Base-by-base conservation (phyloP, 2,329 filamentous ascomycete genomes). In the Teratosphaeriaceae sp. region DNA sequence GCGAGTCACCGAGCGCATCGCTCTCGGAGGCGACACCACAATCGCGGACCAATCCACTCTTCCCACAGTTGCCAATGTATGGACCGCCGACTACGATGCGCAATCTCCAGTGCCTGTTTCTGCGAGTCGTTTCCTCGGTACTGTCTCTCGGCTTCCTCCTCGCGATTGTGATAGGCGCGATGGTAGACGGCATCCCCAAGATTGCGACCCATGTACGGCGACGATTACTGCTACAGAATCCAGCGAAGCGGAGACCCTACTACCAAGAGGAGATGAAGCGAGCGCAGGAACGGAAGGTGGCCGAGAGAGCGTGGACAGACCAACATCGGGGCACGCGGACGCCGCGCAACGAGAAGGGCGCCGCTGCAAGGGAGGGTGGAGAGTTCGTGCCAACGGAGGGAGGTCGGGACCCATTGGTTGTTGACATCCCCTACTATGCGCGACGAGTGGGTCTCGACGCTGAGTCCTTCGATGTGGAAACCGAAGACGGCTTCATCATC, bases 401-500 rank as follows among this genome's bases (percentile, higher is more conserved):
- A 13, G 88, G 88, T 0, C 78, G 75, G 5, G 90, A 96, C 62
- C 82, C 78, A 2, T 68, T 96, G 6, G 66, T 85, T 6, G 87
- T 85, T 56, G 85, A 96, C 55, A 78, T 89, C 2, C 44, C 24
- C 3, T 92, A 96, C 60, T 96, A 97, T 60, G 89, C 90, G 1
- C 76, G 86, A 16, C 75, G 89, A 11, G 88, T 95, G 12, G 90
- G 90, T 0, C 74, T 97, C 1, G 88, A 96, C 48, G 78, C 88
- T 19, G 89, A 96, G 58, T 76, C 77, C 8, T 86, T 88, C 56
- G 74, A 85, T 38, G 88, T 96, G 0, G 84, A 94, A 63, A 96
- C 90, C 0, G 89, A 96, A 61, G 90, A 97, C 57, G 89, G 89
- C 1, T 96, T 95, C 60, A 79, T 96, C 35, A 84, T 96, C 48